Percentiles rank a stretch among this genome's conserved stretches.
Evolutionary conservation across 2,329 filamentous ascomycete species (phyloP).

Genomic region (Arthrinium phaeospermum): DNA sequence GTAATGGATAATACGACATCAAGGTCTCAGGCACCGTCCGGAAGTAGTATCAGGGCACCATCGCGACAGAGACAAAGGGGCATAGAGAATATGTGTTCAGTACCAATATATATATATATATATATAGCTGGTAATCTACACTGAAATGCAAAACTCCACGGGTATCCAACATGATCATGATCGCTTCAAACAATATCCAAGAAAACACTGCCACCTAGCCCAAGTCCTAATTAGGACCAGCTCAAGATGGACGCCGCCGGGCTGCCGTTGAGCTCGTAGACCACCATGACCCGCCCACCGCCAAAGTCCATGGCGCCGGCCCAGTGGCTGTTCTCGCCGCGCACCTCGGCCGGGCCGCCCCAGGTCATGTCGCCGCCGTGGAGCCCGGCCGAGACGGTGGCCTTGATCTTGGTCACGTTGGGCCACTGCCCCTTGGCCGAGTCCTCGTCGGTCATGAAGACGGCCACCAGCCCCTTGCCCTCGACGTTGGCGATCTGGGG

Average conservation of each 20-base stretch:
- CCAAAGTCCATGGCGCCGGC: conserved; percentile 10
- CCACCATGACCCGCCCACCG: conserved; percentile 9
- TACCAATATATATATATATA: neutral
- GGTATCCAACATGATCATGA: neutral
- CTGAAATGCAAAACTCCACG: neutral
- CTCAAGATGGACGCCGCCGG: neutral
- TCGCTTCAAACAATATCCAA: no score
- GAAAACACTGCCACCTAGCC: neutral
- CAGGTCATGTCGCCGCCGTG: conserved; percentile 28
- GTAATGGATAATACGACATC: no score
- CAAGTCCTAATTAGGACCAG: neutral
- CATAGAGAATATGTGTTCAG: neutral
- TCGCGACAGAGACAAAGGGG: neutral
- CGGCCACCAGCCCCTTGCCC: conserved; percentile 40
- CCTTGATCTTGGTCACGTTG: conserved; percentile 48
- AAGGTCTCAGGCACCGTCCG: no score
- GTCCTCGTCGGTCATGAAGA: conserved; percentile 48
- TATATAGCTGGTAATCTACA: neutral
- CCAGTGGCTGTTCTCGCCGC: conserved; percentile 22
- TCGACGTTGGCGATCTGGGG: conserved; percentile 43
- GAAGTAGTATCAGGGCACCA: no score
- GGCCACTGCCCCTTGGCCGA: conserved; percentile 26
- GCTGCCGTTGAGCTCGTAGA: conserved; percentile 10
- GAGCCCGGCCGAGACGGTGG: conserved; percentile 29
- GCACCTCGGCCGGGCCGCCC: conserved; percentile 26